phyloP scores from a whole-genome alignment of 129 eudicot genomes.

The Helichrysum umbraculigerum region DNA sequence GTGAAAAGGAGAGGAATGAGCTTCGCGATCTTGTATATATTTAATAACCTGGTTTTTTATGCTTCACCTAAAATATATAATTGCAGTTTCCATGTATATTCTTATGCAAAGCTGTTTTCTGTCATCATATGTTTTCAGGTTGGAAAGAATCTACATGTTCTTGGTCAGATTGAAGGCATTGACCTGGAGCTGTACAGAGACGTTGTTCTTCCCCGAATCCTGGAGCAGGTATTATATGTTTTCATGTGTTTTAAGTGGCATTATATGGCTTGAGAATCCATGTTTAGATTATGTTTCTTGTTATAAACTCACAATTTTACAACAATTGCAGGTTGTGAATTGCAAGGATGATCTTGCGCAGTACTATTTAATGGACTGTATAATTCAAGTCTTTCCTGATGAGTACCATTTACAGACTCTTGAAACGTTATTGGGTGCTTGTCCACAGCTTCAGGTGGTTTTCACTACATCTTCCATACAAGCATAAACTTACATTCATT shows the following conservation, averaged over 20 bases:
- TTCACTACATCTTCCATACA: neutral
- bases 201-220: conserved; percentile 82
- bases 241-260: conserved; percentile 3
- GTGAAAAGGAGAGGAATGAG: conserved; percentile 95
- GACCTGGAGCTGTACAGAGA: conserved; percentile 93
- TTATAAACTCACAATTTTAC: conserved; percentile 21
- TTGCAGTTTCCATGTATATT: conserved; percentile 9
- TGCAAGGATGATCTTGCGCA: conserved; percentile 98
- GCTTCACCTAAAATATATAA: conserved; percentile 1
- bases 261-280: conserved; percentile 8
- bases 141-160: conserved; percentile 97
- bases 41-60: conserved; percentile 25
- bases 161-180: conserved; percentile 96
- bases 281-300: conserved; percentile 13
- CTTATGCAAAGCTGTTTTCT: conserved; percentile 32
- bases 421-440: conserved; percentile 83
- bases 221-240: conserved; percentile 72
- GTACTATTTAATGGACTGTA: conserved; percentile 92
- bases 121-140: conserved; percentile 55
- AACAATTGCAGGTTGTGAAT: conserved; percentile 75
- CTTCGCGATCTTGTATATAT: conserved; percentile 94
- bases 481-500: neutral
- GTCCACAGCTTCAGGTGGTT: conserved; percentile 98
- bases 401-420: conserved; percentile 96
- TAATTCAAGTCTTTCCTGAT: conserved; percentile 95